Percentiles rank a stretch among this genome's conserved stretches.
phyloP scores from a whole-genome alignment of 352 stramenopile species.

The Phytophthora pini region DNA sequence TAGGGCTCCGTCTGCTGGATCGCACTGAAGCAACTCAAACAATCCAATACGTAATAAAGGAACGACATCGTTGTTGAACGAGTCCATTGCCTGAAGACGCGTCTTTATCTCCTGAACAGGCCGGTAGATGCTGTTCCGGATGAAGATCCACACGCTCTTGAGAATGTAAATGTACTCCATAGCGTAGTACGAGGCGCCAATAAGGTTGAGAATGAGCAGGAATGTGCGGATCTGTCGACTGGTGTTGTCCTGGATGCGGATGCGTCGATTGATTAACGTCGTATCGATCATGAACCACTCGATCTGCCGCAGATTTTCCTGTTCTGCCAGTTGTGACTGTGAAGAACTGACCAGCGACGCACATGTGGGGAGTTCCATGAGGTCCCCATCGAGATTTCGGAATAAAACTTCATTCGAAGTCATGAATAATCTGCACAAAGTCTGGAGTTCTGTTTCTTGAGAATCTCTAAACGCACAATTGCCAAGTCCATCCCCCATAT shows the following conservation, averaged over 20 bases:
- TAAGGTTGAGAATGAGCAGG: conserved; percentile 43
- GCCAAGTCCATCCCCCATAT: conserved; percentile 43
- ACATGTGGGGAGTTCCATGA: conserved; percentile 27
- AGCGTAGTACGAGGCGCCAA: conserved; percentile 42
- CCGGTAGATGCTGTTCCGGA: conserved; percentile 33
- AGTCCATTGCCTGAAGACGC: conserved; percentile 1
- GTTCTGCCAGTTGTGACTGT: conserved; percentile 9
- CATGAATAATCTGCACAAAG: conserved; percentile 47
- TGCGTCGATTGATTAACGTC: conserved; percentile 25
- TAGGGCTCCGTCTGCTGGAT: conserved; percentile 38
- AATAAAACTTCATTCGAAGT: conserved; percentile 35
- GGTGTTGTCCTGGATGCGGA: conserved; percentile 51
- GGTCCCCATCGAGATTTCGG: conserved; percentile 24
- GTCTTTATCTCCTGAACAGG: conserved; percentile 11
- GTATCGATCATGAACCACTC: conserved; percentile 46
- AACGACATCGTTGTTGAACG: conserved; percentile 7
- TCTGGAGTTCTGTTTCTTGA: conserved; percentile 45
- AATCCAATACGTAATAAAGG: conserved; percentile 14
- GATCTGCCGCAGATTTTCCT: conserved; percentile 38
- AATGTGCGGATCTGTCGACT: conserved; percentile 47
- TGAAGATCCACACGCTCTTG: conserved; percentile 32
- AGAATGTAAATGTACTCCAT: conserved; percentile 43
- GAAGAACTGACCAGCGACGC: conserved; percentile 19
- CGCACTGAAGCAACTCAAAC: conserved; percentile 29
- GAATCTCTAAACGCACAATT: conserved; percentile 48